Evolutionary conservation across 2,329 filamentous ascomycete species (phyloP).

Genomic region (Sporothrix sp.): DNA sequence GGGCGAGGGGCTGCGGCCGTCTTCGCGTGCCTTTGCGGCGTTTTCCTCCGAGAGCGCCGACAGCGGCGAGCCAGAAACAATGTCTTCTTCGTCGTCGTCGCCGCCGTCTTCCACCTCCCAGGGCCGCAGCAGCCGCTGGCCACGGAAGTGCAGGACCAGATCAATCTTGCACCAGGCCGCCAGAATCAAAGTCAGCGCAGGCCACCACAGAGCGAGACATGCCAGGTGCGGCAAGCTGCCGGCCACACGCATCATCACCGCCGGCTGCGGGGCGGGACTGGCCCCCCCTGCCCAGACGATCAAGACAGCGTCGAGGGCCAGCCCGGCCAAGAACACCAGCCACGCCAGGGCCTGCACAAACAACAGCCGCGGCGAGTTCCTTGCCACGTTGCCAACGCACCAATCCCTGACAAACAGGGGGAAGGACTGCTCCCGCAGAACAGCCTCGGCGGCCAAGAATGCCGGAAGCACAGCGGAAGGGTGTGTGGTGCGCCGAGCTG

Average conservation of each 20-base stretch:
- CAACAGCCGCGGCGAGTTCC: conserved; percentile 13
- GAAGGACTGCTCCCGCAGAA: conserved; percentile 29
- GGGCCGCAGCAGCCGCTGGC: conserved; percentile 27
- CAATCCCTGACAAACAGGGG: conserved; percentile 31
- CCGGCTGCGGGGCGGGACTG: conserved; percentile 13
- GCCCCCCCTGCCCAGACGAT: conserved; percentile 18
- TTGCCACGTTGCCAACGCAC: conserved; percentile 27
- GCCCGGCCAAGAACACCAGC: conserved; percentile 19
- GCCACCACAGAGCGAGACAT: conserved; percentile 27
- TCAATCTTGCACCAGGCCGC: conserved; percentile 30
- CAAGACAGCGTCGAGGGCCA: conserved; percentile 25
- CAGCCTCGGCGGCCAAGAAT: conserved; percentile 28
- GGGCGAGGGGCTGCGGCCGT: no score
- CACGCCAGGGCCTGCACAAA: conserved; percentile 22
- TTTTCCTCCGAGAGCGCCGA: conserved; percentile 12
- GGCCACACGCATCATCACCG: conserved; percentile 6
- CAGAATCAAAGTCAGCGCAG: conserved; percentile 26
- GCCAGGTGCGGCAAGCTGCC: conserved; percentile 20
- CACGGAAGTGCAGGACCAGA: conserved; percentile 25
- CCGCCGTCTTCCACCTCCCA: conserved; percentile 27
- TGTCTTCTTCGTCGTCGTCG: conserved; percentile 13
- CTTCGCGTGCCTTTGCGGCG: not conserved
- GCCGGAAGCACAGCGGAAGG: conserved; percentile 34
- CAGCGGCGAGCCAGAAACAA: not conserved
- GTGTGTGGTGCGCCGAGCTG: conserved; percentile 34